These are phyloP conservation scores for Aspergillus hortae DNA, from an alignment of 2,329 filamentous ascomycete genomes.

Conservation along the genomic window DNA sequence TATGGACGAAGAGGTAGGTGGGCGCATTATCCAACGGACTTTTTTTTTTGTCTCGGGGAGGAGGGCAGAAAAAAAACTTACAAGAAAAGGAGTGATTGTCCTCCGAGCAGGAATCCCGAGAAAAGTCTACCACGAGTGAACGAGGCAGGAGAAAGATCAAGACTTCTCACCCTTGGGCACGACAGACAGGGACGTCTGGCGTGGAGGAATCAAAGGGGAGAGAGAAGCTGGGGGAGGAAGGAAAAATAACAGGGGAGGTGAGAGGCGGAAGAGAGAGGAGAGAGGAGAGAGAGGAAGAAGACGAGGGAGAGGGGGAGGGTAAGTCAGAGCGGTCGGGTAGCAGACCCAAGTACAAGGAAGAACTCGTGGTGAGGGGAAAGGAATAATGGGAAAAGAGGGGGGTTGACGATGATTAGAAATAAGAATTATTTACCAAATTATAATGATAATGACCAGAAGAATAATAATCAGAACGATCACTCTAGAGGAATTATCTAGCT, in stretches of 20 bases:
- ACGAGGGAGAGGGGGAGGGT: slow-evolving; percentile 14
- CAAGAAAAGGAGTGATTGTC: slow-evolving; percentile 24
- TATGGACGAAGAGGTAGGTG: neutral
- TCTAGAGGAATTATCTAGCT: neutral
- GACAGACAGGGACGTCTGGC: slow-evolving; percentile 19
- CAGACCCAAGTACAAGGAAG: slow-evolving; percentile 6
- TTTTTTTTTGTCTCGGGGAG: neutral
- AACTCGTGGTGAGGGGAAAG: slow-evolving; percentile 3
- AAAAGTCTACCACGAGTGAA: slow-evolving; percentile 33
- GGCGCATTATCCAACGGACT: neutral
- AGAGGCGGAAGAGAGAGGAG: slow-evolving; percentile 10
- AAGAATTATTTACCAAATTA: slow-evolving; percentile 3
- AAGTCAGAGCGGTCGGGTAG: slow-evolving; percentile 13
- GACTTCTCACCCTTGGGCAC: slow-evolving; percentile 21
- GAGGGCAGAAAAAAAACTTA: slow-evolving; percentile 20
- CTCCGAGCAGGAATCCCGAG: slow-evolving; percentile 17
- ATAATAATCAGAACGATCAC: neutral
- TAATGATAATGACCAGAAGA: neutral
- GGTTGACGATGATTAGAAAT: slow-evolving; percentile 11
- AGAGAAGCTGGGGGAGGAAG: slow-evolving; percentile 20
- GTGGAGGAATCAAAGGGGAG: slow-evolving; percentile 17
- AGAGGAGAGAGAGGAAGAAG: slow-evolving; percentile 23
- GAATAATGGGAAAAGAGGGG: slow-evolving; percentile 13
- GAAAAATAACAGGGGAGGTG: slow-evolving; percentile 19
- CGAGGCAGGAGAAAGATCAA: slow-evolving; percentile 25